phyloP scores from a whole-genome alignment of 768 basidiomycete species.

The Agrocybe pediades region DNA sequence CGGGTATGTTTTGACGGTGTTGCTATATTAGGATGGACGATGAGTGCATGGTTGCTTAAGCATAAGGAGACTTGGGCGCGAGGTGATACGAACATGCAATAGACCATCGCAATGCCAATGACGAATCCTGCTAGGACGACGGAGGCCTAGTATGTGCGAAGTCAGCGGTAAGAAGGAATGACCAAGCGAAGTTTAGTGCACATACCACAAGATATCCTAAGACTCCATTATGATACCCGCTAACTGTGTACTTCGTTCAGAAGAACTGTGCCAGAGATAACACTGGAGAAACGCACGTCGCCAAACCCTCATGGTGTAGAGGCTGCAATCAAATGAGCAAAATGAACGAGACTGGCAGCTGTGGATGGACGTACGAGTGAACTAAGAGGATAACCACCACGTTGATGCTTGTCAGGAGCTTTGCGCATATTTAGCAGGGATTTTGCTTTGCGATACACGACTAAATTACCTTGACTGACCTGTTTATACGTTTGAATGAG shows the following conservation, averaged over 20 bases:
- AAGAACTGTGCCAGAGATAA: neutral
- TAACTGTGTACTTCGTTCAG: conserved; percentile 11
- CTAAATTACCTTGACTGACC: conserved; percentile 39
- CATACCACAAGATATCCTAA: conserved; percentile 27
- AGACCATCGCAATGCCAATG: conserved; percentile 31
- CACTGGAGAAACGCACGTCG: conserved; percentile 34
- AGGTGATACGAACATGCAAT: conserved; percentile 31
- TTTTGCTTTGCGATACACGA: too few relatives aligned
- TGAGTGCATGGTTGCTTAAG: neutral
- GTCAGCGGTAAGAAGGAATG: neutral
- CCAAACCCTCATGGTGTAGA: conserved; percentile 50
- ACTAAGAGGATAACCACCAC: conserved; percentile 18
- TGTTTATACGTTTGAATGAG: conserved; percentile 4
- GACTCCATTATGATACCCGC: conserved; percentile 26
- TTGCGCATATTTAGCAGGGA: too few relatives aligned
- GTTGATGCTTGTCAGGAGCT: conserved; percentile 46
- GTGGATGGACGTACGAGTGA: conserved; percentile 44
- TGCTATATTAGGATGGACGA: conserved; percentile 23
- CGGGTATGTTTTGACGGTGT: conserved; percentile 29
- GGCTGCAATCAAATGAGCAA: conserved; percentile 22
- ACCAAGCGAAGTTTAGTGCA: too few relatives aligned
- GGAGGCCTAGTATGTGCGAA: conserved; percentile 23
- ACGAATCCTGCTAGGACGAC: conserved; percentile 39
- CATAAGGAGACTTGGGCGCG: neutral
- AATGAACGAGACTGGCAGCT: conserved; percentile 11